Evolutionary conservation across 768 basidiomycete species (phyloP).

Genomic region (Filobasidium wieringae): DNA sequence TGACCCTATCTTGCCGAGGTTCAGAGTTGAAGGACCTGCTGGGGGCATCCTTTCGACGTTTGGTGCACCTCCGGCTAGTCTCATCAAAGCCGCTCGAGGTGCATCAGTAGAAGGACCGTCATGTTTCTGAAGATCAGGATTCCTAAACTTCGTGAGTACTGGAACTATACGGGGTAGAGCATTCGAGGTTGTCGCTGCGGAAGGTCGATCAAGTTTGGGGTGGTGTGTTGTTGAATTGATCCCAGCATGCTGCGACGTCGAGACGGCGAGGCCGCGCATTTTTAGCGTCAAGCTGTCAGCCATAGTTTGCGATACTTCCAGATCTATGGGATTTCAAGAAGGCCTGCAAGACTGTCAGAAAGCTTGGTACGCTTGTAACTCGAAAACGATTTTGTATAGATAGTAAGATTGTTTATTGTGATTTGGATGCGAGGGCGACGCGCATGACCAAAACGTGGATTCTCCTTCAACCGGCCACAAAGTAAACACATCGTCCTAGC

Average conservation of each 20-base stretch:
- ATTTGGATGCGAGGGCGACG: no score
- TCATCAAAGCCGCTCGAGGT: constrained; percentile 28
- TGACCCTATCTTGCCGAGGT: constrained; percentile 5
- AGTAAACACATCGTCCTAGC: no score
- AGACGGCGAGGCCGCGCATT: neutral
- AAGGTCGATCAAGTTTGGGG: neutral
- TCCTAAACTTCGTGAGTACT: constrained; percentile 33
- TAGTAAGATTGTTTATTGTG: no score
- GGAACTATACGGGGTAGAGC: constrained; percentile 20
- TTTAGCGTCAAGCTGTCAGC: neutral
- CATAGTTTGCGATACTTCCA: no score
- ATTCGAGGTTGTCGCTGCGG: neutral
- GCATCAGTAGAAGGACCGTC: constrained; percentile 26
- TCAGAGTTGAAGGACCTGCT: constrained; percentile 1
- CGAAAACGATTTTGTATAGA: no score
- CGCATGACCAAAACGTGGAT: no score
- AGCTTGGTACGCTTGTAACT: no score
- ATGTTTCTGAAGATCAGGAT: constrained; percentile 20
- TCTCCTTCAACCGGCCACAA: no score
- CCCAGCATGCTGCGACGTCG: neutral
- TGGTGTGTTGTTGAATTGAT: neutral
- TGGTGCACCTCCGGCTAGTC: constrained; percentile 27
- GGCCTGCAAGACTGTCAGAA: no score
- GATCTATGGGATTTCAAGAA: no score
- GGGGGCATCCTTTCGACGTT: constrained; percentile 19